Base-by-base conservation (phyloP, 108 stramenopile species). In the Nitzschia sp. region DNA sequence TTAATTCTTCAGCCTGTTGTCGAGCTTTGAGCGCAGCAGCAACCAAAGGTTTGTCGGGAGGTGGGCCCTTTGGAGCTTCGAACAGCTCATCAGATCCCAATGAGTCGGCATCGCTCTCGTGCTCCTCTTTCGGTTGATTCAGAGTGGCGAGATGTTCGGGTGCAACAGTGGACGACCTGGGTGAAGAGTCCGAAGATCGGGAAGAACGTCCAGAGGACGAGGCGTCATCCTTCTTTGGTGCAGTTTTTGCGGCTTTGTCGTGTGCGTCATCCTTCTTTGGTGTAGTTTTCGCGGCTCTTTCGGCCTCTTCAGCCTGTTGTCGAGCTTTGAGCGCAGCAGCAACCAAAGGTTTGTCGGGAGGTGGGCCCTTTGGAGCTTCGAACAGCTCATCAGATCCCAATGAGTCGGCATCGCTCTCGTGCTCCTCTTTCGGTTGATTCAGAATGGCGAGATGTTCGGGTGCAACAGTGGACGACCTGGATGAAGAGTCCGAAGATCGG, bases 351-450 rank as follows among this genome's bases (percentile, higher is more conserved):
- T 46, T 46, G 11, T 11, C 21, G 15, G 42, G 36, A 13, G 32
- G 19, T 64, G 62, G 42, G 21, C 53, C 53, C 17, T 18, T 46
- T 64, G 58, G 58, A 24, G 26, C 58, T 30, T 59, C 58, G n/a
- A 59, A 59, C 53, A 54, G n/a, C 11, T 8, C 53, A 24, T 54
- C 53, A 54, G n/a, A 19, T 24, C 24, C 24, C 53, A 54, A 24
- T 19, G 53, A 54, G 53, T 24, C 53, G 21, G n/a, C 53, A 54
- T 54, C 53, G 53, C 24, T 24, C 11, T 24, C 24, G 21, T 24
- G 24, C 8, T 9, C 6, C 19, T 54, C 21, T 54, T 54, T 54
- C 17, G 53, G 53, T n/a, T 54, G 53, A n/a, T 54, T 54, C 6
- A 54, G 53, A 6, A 24, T 15, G 8, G n/a, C 6, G 8, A 54